Percentiles rank a stretch among this genome's conserved stretches.
Evolutionary conservation across 2,329 filamentous ascomycete genomes (phyloP).

Genomic region (Beauveria australis): DNA sequence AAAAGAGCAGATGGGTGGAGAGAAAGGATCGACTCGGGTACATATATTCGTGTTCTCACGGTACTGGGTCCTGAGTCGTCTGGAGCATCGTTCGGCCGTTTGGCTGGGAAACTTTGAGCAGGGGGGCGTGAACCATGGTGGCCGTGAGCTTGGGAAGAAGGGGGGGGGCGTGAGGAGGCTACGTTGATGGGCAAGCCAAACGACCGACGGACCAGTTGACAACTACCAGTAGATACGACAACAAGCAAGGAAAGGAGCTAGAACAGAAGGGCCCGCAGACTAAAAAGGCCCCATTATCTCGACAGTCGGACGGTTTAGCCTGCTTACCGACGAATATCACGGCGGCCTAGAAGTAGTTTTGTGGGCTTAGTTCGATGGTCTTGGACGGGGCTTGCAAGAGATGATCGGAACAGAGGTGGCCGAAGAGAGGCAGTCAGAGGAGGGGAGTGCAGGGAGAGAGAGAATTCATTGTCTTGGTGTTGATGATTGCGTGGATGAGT

Average conservation of each 20-base stretch:
- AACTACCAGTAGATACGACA: not conserved
- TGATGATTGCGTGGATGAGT: too few relatives aligned
- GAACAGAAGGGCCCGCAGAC: not conserved
- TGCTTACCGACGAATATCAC: not conserved
- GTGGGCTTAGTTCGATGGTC: not conserved
- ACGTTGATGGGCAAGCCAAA: too few relatives aligned
- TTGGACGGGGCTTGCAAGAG: not conserved
- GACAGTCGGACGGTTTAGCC: not conserved
- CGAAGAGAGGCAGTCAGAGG: not conserved
- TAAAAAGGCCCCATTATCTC: not conserved
- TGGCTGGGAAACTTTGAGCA: not conserved
- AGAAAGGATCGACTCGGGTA: constrained; percentile 5
- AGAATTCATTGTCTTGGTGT: too few relatives aligned
- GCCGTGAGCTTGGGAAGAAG: not conserved
- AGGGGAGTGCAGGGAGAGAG: not conserved
- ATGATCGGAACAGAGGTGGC: not conserved
- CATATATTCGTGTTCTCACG: constrained; percentile 4
- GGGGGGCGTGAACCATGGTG: not conserved
- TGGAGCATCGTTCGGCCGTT: constrained; percentile 5
- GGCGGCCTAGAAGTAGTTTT: not conserved
- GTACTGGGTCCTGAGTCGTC: not conserved
- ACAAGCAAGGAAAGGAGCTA: not conserved
- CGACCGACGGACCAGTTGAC: too few relatives aligned
- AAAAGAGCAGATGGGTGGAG: not conserved
- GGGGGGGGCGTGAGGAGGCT: not conserved